Evolutionary conservation across 179 eudicot genomes (phyloP), one percentile per base, ranked within the genome.

Genomic region (Nepenthes alata): DNA sequence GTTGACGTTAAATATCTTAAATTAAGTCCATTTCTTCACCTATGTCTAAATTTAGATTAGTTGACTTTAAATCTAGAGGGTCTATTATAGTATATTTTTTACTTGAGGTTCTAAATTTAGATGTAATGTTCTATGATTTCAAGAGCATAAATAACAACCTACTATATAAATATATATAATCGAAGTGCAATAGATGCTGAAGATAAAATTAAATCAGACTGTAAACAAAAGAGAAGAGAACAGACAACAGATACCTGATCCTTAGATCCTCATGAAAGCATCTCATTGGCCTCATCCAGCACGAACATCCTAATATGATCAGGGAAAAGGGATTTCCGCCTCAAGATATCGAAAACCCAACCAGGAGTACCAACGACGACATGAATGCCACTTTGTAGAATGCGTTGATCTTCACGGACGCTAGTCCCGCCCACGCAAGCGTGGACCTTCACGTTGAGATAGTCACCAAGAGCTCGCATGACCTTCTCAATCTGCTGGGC

Each of bases 381-480:
- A 57, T 78, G 82, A 48, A 78, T 79, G 37, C 82, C 82, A 66
- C 58, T 62, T 59, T 73, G 72, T 11, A 78, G 82, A 15, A 75
- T 78, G 16, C 77, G 72, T 50, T 78, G 82, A 72, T 78, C 82
- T 63, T 80, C 84, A 57, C 84, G 78, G 35, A 80, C 81, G 63
- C 81, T 76, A 25, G 81, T 80, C 14, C 83, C 83, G 60, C 83
- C 83, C 5, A 79, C 80, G 59, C 80, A 75, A 47, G 83, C 83
- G 73, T 79, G 83, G 53, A 79, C 83, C 75, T 79, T 79, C 37
- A 79, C 83, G 12, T 71, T 69, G 57, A 79, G 83, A 64, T 80
- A 80, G 70, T 79, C 83, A 67, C 84, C 84, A 61, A 80, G 84
- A 16, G 84, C 84, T 35, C 84, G 79, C 84, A 80, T 80, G 56